These are phyloP conservation scores for Colletotrichum lupini DNA, from an alignment of 2,329 filamentous ascomycete genomes.

Conservation along the genomic window DNA sequence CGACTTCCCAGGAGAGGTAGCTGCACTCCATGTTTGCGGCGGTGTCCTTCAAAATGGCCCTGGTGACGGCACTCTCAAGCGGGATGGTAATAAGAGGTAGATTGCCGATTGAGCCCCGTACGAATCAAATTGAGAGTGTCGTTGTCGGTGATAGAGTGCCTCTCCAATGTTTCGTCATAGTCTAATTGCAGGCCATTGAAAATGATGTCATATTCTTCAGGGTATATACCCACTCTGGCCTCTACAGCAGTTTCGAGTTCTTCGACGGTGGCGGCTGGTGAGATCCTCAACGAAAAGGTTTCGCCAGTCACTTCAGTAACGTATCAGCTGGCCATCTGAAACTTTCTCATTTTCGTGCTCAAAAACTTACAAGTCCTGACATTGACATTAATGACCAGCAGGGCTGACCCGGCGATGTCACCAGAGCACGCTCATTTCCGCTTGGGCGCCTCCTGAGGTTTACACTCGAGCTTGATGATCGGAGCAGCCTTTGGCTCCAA, in stretches of 20 bases:
- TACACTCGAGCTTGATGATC: neutral
- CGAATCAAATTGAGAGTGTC: too few relatives aligned
- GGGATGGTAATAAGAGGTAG: too few relatives aligned
- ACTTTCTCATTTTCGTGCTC: too few relatives aligned
- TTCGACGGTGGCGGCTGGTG: neutral
- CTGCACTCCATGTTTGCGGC: neutral
- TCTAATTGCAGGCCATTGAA: too few relatives aligned
- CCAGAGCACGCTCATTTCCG: too few relatives aligned
- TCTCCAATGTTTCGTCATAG: too few relatives aligned
- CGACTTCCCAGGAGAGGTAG: conserved; percentile 28
- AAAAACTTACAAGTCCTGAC: neutral
- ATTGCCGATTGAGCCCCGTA: too few relatives aligned
- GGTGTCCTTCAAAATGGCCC: neutral
- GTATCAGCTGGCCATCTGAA: neutral
- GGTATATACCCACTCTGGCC: too few relatives aligned
- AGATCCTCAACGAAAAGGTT: neutral
- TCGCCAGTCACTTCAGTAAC: neutral
- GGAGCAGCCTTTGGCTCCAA: neutral
- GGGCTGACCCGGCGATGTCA: neutral
- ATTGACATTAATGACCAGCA: neutral
- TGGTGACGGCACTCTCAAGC: too few relatives aligned
- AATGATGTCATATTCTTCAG: too few relatives aligned
- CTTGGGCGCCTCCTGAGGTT: neutral
- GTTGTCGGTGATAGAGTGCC: too few relatives aligned
- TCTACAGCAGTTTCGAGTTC: neutral